Conservation (phyloP, 257 asterid species). For the Solanum chilense region DNA sequence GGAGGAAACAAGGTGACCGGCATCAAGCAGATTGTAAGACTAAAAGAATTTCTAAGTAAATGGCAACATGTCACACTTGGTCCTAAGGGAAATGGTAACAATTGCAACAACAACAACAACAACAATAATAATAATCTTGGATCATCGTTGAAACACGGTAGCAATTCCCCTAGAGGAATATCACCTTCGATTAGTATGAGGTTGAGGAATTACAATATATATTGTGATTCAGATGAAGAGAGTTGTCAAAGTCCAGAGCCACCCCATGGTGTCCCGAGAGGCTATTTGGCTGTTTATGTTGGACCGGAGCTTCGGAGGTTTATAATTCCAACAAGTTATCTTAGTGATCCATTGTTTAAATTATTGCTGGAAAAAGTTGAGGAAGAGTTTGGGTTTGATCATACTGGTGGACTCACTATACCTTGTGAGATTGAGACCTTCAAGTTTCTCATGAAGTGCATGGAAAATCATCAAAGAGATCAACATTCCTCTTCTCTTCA, state of each 20-base stretch:
- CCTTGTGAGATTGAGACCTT: constrained; percentile 54
- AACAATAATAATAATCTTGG: background rate
- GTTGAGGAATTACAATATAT: constrained; percentile 1
- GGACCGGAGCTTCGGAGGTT: constrained; percentile 52
- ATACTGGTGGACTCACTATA: constrained; percentile 47
- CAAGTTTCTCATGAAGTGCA: constrained; percentile 28
- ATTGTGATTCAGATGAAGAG: constrained; percentile 30
- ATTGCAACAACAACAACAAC: background rate
- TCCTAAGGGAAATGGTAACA: constrained; percentile 4
- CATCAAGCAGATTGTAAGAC: constrained; percentile 57
- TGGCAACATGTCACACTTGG: constrained; percentile 62
- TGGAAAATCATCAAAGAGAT: constrained; percentile 30
- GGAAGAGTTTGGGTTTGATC: constrained; percentile 75
- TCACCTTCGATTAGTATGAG: constrained; percentile 26
- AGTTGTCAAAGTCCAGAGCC: constrained; percentile 30
- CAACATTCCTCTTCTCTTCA: background rate
- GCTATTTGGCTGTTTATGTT: constrained; percentile 31
- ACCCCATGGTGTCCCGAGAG: constrained; percentile 25
- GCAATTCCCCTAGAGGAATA: constrained; percentile 8
- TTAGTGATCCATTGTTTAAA: constrained; percentile 51
- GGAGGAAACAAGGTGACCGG: constrained; percentile 51
- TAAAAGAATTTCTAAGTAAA: constrained; percentile 48
- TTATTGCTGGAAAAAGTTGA: constrained; percentile 53
- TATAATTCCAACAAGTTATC: constrained; percentile 50
- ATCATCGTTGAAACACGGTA: background rate